Percentiles rank a stretch among this genome's conserved stretches.
Evolutionary conservation across 345 rosid genomes (phyloP).

Genomic region (Syzygium jambos): DNA sequence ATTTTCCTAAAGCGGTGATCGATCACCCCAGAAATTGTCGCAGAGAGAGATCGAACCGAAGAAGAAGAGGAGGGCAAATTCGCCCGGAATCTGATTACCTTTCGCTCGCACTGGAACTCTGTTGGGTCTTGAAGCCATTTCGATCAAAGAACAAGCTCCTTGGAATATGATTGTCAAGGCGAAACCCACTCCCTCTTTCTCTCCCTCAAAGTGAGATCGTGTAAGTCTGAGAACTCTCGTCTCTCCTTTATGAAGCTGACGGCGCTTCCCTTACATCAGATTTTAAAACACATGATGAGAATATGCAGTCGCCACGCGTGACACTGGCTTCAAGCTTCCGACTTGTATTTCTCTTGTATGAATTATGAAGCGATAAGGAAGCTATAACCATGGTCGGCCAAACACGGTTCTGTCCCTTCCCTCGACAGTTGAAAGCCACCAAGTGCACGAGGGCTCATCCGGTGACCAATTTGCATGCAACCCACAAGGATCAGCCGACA

Average conservation of each 20-base stretch:
- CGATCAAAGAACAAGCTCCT: background rate
- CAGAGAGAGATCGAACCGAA: background rate
- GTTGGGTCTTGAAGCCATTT: background rate
- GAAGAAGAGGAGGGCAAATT: background rate
- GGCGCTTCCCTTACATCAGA: fast-evolving
- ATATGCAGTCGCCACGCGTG: background rate
- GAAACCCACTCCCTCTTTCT: background rate
- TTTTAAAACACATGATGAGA: background rate
- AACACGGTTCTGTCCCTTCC: background rate
- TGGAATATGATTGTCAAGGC: background rate
- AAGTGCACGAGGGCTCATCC: background rate
- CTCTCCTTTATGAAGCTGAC: background rate
- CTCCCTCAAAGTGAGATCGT: background rate
- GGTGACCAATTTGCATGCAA: background rate
- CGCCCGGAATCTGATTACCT: background rate
- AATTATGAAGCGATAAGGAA: background rate
- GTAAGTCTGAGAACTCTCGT: background rate
- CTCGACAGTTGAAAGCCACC: background rate
- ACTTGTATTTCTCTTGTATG: background rate
- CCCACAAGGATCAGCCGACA: background rate
- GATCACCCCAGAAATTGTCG: background rate
- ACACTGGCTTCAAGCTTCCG: background rate
- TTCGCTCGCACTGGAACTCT: background rate
- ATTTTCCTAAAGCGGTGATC: background rate
- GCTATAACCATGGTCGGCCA: background rate